Evolutionary conservation across 2,329 filamentous ascomycete species (phyloP).

Genomic region (Lizonia empirigonia): DNA sequence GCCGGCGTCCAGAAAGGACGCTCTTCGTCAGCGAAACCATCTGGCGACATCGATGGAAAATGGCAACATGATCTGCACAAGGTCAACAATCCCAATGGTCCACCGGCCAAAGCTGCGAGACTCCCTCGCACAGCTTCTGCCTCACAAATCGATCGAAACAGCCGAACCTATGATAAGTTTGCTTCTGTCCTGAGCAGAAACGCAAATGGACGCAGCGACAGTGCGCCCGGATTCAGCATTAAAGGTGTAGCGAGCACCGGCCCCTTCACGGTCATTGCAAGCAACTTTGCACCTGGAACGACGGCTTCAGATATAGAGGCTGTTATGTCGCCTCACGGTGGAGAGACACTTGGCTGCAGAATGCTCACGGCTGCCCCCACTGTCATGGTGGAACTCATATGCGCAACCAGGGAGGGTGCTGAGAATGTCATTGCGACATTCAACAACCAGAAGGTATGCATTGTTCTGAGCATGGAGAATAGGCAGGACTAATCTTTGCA

Average conservation of each 20-base stretch:
- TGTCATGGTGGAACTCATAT: slow-evolving; percentile 78
- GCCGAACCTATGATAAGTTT: slow-evolving; percentile 50
- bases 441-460: slow-evolving; percentile 74
- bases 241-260: slow-evolving; percentile 66
- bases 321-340: slow-evolving; percentile 76
- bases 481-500: slow-evolving; percentile 36
- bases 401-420: slow-evolving; percentile 73
- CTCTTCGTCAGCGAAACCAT: slow-evolving; percentile 49
- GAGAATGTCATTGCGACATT: slow-evolving; percentile 77
- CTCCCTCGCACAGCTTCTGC: slow-evolving; percentile 48
- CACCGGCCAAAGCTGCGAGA: slow-evolving; percentile 37
- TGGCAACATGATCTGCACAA: slow-evolving; percentile 75
- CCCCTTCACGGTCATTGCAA: slow-evolving; percentile 73
- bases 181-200: slow-evolving; percentile 41
- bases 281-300: slow-evolving; percentile 82
- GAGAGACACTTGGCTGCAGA: slow-evolving; percentile 67
- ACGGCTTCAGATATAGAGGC: slow-evolving; percentile 83
- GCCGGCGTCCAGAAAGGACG: slow-evolving; percentile 70
- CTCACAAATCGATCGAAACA: slow-evolving; percentile 50
- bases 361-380: slow-evolving; percentile 71
- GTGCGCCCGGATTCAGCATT: slow-evolving; percentile 65
- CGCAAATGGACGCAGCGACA: slow-evolving; percentile 37
- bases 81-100: slow-evolving; percentile 47
- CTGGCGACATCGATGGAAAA: slow-evolving; percentile 67
- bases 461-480: not conserved